phyloP scores from a whole-genome alignment of 805 yeast species.

The Ogataea glucozyma region DNA sequence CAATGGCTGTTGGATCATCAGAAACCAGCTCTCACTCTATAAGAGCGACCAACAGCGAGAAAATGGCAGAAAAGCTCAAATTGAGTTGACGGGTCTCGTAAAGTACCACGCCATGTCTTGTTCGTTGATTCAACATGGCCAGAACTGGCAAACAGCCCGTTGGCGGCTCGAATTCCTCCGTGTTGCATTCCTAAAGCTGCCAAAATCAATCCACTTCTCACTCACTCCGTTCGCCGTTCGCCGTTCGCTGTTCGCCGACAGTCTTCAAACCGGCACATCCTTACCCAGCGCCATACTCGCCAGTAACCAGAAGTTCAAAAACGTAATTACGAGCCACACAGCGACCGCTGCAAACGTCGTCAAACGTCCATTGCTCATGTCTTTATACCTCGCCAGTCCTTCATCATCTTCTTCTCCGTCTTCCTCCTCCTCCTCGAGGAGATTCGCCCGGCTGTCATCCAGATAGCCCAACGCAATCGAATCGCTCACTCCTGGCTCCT shows the following conservation, averaged over 20 bases:
- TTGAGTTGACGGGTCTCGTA: too few species aligned
- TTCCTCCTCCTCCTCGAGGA: conserved; percentile 8
- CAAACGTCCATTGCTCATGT: conserved; percentile 67
- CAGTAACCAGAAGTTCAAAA: conserved; percentile 71
- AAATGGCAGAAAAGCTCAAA: too few species aligned
- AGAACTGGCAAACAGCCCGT: too few species aligned
- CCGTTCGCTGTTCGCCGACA: not conserved
- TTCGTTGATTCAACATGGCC: too few species aligned
- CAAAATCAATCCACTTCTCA: not conserved
- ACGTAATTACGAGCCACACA: conserved; percentile 71
- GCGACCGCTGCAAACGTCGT: conserved; percentile 55
- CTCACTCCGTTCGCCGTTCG: not conserved
- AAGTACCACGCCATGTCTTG: too few species aligned
- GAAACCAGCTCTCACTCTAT: too few species aligned
- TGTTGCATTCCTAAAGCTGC: too few species aligned
- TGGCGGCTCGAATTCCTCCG: too few species aligned
- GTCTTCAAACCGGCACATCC: conserved; percentile 30
- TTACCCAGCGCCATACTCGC: conserved; percentile 36
- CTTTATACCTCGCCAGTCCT: conserved; percentile 40
- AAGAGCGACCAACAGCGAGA: too few species aligned
- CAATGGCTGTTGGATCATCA: too few species aligned
- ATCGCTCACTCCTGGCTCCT: conserved; percentile 7
- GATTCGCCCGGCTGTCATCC: conserved; percentile 14
- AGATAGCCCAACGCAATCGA: conserved; percentile 13
- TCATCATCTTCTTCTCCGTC: conserved; percentile 9